These are phyloP conservation scores for Phytophthora hybrid DNA, from an alignment of 352 stramenopile species.

Conservation along the genomic window DNA sequence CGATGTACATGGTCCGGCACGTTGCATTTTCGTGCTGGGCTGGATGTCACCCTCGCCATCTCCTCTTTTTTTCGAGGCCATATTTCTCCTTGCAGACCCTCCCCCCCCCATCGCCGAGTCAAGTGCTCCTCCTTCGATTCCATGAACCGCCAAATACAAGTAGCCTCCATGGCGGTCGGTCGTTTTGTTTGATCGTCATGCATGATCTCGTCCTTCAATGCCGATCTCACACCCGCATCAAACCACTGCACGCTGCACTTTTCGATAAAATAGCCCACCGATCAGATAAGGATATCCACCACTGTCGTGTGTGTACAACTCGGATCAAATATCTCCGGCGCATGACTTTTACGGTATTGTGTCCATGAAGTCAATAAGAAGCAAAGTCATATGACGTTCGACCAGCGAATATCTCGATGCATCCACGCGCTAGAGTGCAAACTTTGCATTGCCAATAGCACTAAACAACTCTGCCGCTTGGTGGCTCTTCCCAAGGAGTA, in stretches of 20 bases:
- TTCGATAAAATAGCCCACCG: not conserved
- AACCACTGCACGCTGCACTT: not conserved
- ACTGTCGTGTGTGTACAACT: not conserved
- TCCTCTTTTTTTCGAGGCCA: too few species aligned
- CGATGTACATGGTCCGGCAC: too few species aligned
- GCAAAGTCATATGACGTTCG: not conserved
- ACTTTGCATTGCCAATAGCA: not conserved
- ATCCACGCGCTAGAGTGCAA: not conserved
- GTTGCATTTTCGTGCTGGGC: too few species aligned
- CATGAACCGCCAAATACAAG: too few species aligned
- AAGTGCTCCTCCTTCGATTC: too few species aligned
- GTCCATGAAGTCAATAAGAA: slow-evolving; percentile 1
- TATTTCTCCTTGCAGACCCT: not conserved
- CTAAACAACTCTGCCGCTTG: too few species aligned
- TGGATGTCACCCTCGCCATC: too few species aligned
- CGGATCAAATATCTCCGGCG: not conserved
- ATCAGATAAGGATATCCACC: not conserved
- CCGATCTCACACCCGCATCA: not conserved
- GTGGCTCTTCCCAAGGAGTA: too few species aligned
- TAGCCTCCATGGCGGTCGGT: slow-evolving; percentile 12
- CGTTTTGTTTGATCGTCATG: slow-evolving; percentile 15
- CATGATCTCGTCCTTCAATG: not conserved
- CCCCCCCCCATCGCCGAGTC: too few species aligned
- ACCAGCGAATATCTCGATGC: not conserved
- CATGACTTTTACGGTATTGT: not conserved